Conservation (phyloP, 2,329 filamentous ascomycete species). For the Mycosphaerelloides madeirae region DNA sequence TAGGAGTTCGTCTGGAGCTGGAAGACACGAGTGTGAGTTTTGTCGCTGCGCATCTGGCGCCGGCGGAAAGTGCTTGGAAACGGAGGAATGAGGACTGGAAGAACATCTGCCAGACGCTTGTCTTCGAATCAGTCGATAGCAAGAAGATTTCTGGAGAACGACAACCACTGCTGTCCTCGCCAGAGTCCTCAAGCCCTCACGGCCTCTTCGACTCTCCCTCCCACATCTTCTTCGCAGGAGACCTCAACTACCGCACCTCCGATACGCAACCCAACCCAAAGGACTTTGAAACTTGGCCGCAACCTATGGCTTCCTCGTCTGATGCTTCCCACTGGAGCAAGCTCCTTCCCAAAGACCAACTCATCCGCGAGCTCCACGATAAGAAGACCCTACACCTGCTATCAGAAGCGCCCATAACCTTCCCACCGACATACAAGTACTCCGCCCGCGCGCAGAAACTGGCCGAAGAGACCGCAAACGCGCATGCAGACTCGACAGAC, state of each 20-base stretch:
- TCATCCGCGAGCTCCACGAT: conserved; percentile 64
- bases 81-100: conserved; percentile 85
- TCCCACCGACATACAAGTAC: conserved; percentile 95
- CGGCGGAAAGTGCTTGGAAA: conserved; percentile 74
- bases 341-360: conserved; percentile 72
- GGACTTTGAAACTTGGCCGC: conserved; percentile 58
- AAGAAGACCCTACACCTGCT: conserved; percentile 74
- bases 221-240: conserved; percentile 81
- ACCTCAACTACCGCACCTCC: conserved; percentile 90
- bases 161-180: conserved; percentile 12
- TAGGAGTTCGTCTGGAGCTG: conserved; percentile 69
- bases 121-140: conserved; percentile 51
- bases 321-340: conserved; percentile 60
- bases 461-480: conserved; percentile 25
- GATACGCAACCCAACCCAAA: conserved; percentile 55
- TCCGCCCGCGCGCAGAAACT: conserved; percentile 39
- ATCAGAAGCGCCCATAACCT: conserved; percentile 66
- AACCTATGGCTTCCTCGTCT: conserved; percentile 46
- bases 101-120: conserved; percentile 70
- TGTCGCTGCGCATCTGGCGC: conserved; percentile 80
- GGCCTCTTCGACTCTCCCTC: conserved; percentile 67
- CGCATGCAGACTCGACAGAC: conserved; percentile 8
- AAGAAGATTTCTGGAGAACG: conserved; percentile 9
- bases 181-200: conserved; percentile 9
- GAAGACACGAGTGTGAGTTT: conserved; percentile 64